These are phyloP conservation scores for Nemania sp. DNA, from an alignment of 2,329 filamentous ascomycete species.

Conservation along the genomic window DNA sequence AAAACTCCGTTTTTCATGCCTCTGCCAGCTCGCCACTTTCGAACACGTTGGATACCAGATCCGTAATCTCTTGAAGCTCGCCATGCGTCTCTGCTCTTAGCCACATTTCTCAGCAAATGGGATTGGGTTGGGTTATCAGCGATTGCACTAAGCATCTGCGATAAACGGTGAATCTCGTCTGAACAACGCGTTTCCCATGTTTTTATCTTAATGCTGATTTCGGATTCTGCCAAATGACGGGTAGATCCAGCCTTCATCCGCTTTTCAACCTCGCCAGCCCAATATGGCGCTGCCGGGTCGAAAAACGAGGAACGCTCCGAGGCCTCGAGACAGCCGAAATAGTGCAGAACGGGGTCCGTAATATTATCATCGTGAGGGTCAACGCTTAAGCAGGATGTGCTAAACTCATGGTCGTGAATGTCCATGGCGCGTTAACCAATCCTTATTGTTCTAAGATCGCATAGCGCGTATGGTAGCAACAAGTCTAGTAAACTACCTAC, in stretches of 20 bases:
- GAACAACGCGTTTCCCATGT: not conserved
- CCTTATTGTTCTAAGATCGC: too few species aligned
- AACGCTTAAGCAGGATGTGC: slow-evolving; percentile 1
- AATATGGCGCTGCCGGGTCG: not conserved
- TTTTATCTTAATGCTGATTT: not conserved
- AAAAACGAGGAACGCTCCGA: slow-evolving; percentile 10
- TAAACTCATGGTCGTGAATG: not conserved
- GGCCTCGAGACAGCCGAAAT: slow-evolving; percentile 15
- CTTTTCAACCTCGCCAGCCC: not conserved
- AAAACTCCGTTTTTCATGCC: not conserved
- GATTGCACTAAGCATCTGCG: slow-evolving; percentile 5
- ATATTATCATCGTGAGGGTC: slow-evolving; percentile 15
- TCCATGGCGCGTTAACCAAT: not conserved
- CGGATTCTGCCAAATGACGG: not conserved
- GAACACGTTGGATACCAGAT: slow-evolving; percentile 4
- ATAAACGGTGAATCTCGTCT: slow-evolving; percentile 2
- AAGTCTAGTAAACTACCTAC: too few species aligned
- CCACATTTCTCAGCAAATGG: not conserved
- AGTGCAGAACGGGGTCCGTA: slow-evolving; percentile 11
- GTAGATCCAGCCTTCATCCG: not conserved
- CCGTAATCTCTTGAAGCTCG: slow-evolving; percentile 1
- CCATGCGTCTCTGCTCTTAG: not conserved
- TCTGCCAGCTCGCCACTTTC: slow-evolving; percentile 1
- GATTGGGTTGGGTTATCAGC: not conserved
- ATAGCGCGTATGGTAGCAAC: too few species aligned